A percentile compares a stretch with the other conserved stretches of the same genome.
These are phyloP conservation scores for Amauroascus niger DNA, from an alignment of 2,329 filamentous ascomycete genomes.

Conservation along the genomic window DNA sequence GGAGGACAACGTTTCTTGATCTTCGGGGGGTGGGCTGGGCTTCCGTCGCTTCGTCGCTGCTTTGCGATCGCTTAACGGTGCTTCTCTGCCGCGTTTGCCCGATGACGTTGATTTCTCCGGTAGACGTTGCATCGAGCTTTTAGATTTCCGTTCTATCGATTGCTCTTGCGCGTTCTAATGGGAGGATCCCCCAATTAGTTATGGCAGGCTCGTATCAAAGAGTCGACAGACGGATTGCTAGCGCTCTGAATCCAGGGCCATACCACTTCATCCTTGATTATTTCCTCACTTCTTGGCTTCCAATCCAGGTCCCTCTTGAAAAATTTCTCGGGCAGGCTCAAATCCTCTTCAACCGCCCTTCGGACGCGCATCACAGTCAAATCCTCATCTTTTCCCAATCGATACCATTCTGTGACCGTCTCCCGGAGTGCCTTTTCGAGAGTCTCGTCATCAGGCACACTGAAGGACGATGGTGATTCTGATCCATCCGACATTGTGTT, in stretches of 20 bases:
- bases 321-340: constrained; percentile 46
- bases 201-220: not conserved
- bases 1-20: not conserved
- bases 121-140: not conserved
- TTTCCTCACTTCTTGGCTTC: constrained; percentile 46
- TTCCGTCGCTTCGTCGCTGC: constrained; percentile 30
- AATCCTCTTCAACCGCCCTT: constrained; percentile 41
- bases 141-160: constrained; percentile 14
- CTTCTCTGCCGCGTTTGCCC: constrained; percentile 17
- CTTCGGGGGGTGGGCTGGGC: constrained; percentile 21
- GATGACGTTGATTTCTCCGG: not conserved
- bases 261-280: constrained; percentile 47
- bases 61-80: constrained; percentile 20
- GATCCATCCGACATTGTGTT: constrained; percentile 25
- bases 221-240: not conserved
- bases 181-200: not conserved
- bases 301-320: constrained; percentile 46
- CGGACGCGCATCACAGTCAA: constrained; percentile 51
- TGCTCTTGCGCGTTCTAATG: constrained; percentile 29
- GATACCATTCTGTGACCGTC: constrained; percentile 30
- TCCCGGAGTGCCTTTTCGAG: constrained; percentile 34
- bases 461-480: constrained; percentile 20
- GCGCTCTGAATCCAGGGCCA: not conserved
- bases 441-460: constrained; percentile 27
- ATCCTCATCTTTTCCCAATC: constrained; percentile 38